Base-by-base conservation (phyloP, 1,284 basidiomycete genomes). In the Takashimella tepidaria region DNA sequence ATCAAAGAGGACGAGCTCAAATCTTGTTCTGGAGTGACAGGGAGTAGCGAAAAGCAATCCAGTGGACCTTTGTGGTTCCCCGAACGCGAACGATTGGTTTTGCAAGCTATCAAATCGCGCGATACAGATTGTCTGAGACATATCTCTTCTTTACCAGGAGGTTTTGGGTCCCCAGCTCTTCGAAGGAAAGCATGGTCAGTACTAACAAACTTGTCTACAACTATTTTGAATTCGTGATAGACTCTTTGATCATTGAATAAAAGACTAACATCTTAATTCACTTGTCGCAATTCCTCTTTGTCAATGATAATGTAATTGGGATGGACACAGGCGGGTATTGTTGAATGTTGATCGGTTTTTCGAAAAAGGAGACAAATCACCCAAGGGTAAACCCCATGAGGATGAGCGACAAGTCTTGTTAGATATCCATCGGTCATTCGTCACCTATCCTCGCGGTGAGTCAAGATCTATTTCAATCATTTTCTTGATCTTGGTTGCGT, bases 361-460 rank as follows among this genome's bases (percentile, higher is more conserved):
- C 8, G 53, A 58, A 25, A 53, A 46, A 21, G 49, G 49, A 21
- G 51, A 46, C 4, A 51, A 49, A 3, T 37, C 45, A 5, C 51
- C 51, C 25, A 48, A 61, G 21, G 41, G 45, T 24, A 25, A 53
- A 10, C 73, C 78, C 12, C 89, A 93, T 67, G 76, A 76, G 3
- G 90, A 93, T 69, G 90, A 93, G 73, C 82, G 80, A 4, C 90
- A 93, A 76, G 90, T 93, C 59, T 77, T 79, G 50, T 80, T 92
- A 22, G 90, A 93, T 72, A 92, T 90, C 0, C 84, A 90, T 72
- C 82, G 90, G 27, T 89, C 89, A 60, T 93, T 93, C 65, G 88
- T 93, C 54, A 77, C 90, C 58, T 93, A 92, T 74, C 87, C 89
- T 66, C 83, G 83, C 80, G 86, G 88, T 87, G 79, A 80, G 53